Evolutionary conservation across 2,329 filamentous ascomycete genomes (phyloP), one percentile per base, ranked within the genome.

Genomic region (Hymenoscyphus fraxineus): DNA sequence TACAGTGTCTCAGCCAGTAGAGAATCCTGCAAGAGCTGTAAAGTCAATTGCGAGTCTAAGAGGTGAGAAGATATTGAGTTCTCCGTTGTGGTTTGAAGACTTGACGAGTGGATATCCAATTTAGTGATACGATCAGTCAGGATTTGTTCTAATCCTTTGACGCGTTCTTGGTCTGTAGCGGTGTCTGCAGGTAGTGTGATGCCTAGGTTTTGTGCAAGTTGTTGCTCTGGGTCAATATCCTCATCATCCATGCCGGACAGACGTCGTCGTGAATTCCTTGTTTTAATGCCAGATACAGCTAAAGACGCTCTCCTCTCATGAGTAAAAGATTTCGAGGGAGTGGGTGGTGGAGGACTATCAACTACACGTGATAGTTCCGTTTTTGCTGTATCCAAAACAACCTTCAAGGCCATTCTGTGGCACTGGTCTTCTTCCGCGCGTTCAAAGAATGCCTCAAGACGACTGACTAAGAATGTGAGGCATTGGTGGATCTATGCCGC

Each of bases 1-100:
- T 79, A 85, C 4, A 79, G 75, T 38, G 79, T 84, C 69, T 87
- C 84, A 0, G 82, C 81, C 1, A 86, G 74, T 0, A 86, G 74
- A 51, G 80, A 83, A 64, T 84, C 83, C 5, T 78, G 75, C 16
- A 86, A 72, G 9, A 83, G 70, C 66, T 82, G 80, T 1, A 85
- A 70, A 0, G 83, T 83, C 2, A 77, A 72, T 19, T 78, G 77
- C 0, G 79, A 78, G 65, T 87, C 84, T 0, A 78, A 73, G 0
- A 87, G 69, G 10, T 82, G 78, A 0, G 76, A 72, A 0, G 76
- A 75, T 0, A 79, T 75, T 0, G 73, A 74, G 0, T 67, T 69
- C 70, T 87, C 85, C n/a, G 84, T 82, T 0, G 79, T 78, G 15
- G 80, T 78, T 67, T 87, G 84, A 0, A 80, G 76, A 66, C 77